Evolutionary conservation across 1,284 basidiomycete genomes (phyloP), one percentile per base, ranked within the genome.

Genomic region (Mycena sp.): DNA sequence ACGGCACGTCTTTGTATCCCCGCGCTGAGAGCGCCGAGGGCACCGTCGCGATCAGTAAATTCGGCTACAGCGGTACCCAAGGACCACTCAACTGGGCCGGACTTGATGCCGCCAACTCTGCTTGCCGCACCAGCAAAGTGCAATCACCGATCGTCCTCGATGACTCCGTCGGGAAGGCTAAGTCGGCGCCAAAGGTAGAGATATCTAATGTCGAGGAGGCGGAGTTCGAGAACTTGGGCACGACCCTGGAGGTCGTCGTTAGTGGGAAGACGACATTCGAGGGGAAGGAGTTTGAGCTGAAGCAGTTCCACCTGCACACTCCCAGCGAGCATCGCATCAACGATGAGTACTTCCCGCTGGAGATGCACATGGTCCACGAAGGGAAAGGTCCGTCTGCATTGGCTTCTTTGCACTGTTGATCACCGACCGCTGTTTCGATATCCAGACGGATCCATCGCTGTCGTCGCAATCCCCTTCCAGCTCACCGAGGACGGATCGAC

Each of bases 261-360:
- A 56, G 52, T 23, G 69, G 69, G 6, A 67, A 65, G 43, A 68
- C 67, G 50, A 67, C 57, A 0, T 58, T 67, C 35, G 69, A 56
- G 19, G 64, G 59, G 6, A 67, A 38, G 45, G 67, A 66, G 28
- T 70, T 65, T 21, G 49, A 28, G 48, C 63, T 70, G 45, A n/a
- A 63, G 67, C 69, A 70, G 58, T 70, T 68, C 46, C 69, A 70
- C 45, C 41, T 68, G 9, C 69, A 70, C 54, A 70, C 69, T 9
- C 69, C 69, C 9, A 68, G 67, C 58, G 69, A 70, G 60, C 69
- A 70, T 43, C 61, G 69, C 11, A 68, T 70, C 37, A 58, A 63
- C 35, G 67, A 68, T 7, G 64, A 67, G 61, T 68, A 70, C 52
- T 68, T 66, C 53, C 67, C 67, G 25, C 56, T 68, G 6, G 69